Conservation (phyloP, 208 protist genomes). For the Acanthamoeba lenticulata region DNA sequence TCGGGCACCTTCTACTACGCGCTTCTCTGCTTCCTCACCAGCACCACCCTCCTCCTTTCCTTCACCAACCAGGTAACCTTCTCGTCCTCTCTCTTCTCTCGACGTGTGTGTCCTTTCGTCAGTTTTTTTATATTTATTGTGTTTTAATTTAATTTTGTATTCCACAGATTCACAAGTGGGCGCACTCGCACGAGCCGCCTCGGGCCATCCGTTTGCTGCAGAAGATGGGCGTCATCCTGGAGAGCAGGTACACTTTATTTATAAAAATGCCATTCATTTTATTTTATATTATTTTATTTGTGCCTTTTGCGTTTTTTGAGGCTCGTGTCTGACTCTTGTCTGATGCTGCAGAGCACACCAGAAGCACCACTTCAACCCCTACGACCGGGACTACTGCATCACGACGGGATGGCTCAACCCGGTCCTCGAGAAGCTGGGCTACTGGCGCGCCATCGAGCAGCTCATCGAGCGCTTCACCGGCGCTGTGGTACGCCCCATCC, state of each 20-base stretch:
- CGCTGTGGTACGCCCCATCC: background rate
- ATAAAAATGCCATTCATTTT: background rate
- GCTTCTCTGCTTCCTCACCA: slow-evolving; percentile 79
- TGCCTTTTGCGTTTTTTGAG: background rate
- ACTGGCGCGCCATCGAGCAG: slow-evolving; percentile 89
- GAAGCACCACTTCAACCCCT: slow-evolving; percentile 91
- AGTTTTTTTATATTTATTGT: slow-evolving; percentile 89
- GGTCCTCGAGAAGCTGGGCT: slow-evolving; percentile 88
- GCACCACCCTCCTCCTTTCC: slow-evolving; percentile 83
- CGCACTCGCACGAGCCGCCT: slow-evolving; percentile 89
- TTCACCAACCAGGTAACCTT: slow-evolving; percentile 90
- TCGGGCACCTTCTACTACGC: slow-evolving; percentile 65
- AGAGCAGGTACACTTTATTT: slow-evolving; percentile 72
- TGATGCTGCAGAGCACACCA: slow-evolving; percentile 80
- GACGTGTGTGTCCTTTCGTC: background rate
- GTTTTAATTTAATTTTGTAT: background rate
- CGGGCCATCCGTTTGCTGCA: slow-evolving; percentile 85
- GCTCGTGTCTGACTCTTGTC: background rate
- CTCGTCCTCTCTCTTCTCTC: background rate
- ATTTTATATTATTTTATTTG: background rate
- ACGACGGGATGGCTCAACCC: slow-evolving; percentile 94
- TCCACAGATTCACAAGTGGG: slow-evolving; percentile 90
- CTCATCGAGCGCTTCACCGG: slow-evolving; percentile 88
- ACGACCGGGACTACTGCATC: slow-evolving; percentile 93
- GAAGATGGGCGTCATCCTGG: slow-evolving; percentile 87